phyloP scores from a whole-genome alignment of 129 eudicot genomes.

The carrot (Daucus carota) region DNA sequence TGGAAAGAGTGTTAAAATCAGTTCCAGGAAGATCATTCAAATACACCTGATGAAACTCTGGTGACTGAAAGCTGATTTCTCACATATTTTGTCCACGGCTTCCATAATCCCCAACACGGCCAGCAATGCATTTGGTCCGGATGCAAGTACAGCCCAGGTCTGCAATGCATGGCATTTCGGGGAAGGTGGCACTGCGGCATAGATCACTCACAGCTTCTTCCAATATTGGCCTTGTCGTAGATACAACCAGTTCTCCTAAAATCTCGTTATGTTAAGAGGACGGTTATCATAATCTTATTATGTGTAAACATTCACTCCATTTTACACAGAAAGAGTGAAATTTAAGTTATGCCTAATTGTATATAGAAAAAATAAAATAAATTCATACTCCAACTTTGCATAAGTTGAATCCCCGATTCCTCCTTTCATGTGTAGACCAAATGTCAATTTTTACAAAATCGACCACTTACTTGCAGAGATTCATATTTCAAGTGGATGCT shows the following conservation, averaged over 20 bases:
- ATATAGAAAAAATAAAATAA: background rate
- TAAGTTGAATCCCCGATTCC: slow-evolving; percentile 64
- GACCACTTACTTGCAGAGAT: background rate
- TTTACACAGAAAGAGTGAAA: too few relatives aligned
- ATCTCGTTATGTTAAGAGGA: too few relatives aligned
- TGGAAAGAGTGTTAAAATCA: slow-evolving; percentile 65
- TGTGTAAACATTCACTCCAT: too few relatives aligned
- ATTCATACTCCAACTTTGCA: slow-evolving; percentile 51
- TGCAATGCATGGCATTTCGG: slow-evolving; percentile 44
- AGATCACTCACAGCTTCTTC: slow-evolving; percentile 47
- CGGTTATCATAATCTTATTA: too few relatives aligned
- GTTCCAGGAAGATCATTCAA: slow-evolving; percentile 80
- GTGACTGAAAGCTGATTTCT: slow-evolving; percentile 18
- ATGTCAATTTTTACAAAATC: background rate
- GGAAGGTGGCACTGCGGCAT: slow-evolving; percentile 19
- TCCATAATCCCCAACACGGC: slow-evolving; percentile 35
- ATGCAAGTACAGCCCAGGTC: slow-evolving; percentile 79
- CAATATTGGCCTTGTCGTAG: slow-evolving; percentile 43
- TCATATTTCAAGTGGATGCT: too few relatives aligned
- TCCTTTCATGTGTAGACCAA: slow-evolving; percentile 65
- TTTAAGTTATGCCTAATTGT: too few relatives aligned
- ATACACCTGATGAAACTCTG: slow-evolving; percentile 53
- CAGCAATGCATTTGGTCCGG: slow-evolving; percentile 64
- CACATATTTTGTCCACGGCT: slow-evolving; percentile 25
- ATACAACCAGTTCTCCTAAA: slow-evolving; percentile 33